Percentiles rank a stretch among this genome's conserved stretches.
Evolutionary conservation across 78 protist genomes (phyloP).

Genomic region (Planoprotostelium fungivorum): DNA sequence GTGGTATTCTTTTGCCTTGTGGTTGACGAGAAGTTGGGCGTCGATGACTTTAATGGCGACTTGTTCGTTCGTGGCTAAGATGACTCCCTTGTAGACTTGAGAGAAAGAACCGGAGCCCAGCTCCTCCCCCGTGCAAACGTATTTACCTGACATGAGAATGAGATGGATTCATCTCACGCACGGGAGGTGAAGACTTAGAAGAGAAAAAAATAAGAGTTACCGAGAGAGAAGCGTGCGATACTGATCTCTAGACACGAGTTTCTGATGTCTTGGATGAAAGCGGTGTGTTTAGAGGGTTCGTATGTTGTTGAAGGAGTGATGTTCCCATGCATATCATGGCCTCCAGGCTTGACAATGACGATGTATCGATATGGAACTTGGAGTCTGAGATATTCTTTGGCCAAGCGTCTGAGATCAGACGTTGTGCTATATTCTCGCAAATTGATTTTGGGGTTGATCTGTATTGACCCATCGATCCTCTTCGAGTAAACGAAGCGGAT

Average conservation of each 20-base stretch:
- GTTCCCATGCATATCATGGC: background rate
- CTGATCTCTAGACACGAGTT: background rate
- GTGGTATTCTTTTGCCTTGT: background rate
- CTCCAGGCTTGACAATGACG: background rate
- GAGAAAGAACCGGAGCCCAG: background rate
- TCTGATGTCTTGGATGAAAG: background rate
- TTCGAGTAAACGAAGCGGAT: background rate
- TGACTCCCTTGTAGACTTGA: background rate
- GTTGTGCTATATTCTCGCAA: background rate
- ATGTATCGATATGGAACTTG: background rate
- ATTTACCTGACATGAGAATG: too few species aligned
- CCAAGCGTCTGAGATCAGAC: background rate
- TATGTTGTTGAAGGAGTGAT: background rate
- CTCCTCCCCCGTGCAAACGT: background rate
- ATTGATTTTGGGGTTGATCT: background rate
- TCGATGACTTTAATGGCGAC: background rate
- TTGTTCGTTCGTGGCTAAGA: background rate
- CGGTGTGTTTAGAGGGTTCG: background rate
- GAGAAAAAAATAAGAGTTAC: too few species aligned
- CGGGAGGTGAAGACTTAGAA: too few species aligned
- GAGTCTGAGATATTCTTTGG: background rate
- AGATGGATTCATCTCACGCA: too few species aligned
- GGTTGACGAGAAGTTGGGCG: background rate
- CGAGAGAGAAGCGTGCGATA: background rate
- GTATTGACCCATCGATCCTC: background rate